A percentile compares a stretch with the other conserved stretches of the same genome.
phyloP scores from a whole-genome alignment of 2,329 filamentous ascomycete genomes.

The Chaetothyriales sp. region DNA sequence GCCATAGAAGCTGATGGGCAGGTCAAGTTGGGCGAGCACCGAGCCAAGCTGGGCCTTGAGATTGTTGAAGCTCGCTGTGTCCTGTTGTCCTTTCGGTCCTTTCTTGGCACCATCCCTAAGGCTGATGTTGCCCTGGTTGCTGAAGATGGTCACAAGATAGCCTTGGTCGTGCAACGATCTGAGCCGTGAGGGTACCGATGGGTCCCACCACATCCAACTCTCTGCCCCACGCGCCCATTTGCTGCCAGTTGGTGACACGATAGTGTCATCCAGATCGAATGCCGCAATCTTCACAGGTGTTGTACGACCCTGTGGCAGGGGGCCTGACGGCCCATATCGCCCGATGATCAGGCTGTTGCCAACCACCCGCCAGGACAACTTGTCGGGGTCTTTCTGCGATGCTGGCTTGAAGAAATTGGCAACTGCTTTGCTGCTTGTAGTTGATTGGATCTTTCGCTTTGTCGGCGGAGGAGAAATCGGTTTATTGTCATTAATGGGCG shows the following conservation, averaged over 20 bases:
- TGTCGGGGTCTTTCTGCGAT: constrained; percentile 70
- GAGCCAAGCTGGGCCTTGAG: constrained; percentile 69
- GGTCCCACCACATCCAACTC: constrained; percentile 95
- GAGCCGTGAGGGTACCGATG: constrained; percentile 51
- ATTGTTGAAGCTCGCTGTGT: constrained; percentile 53
- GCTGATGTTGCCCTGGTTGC: constrained; percentile 74
- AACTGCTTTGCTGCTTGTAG: constrained; percentile 45
- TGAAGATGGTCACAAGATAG: constrained; percentile 64
- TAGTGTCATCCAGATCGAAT: constrained; percentile 57
- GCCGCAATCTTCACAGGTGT: constrained; percentile 25
- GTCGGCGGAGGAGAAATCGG: constrained; percentile 43
- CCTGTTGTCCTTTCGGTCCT: constrained; percentile 37
- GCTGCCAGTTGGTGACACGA: constrained; percentile 73
- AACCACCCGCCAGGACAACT: constrained; percentile 51
- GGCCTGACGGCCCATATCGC: constrained; percentile 35
- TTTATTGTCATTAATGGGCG: constrained; percentile 20
- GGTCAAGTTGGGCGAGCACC: constrained; percentile 54
- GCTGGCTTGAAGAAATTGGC: constrained; percentile 75
- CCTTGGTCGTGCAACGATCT: constrained; percentile 55
- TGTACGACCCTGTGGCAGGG: constrained; percentile 3
- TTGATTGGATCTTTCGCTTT: constrained; percentile 40
- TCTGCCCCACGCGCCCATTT: constrained; percentile 52
- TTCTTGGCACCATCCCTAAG: constrained; percentile 59
- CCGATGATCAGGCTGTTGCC: constrained; percentile 61
- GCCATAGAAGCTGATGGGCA: constrained; percentile 70